Evolutionary conservation across 495 filamentous ascomycete genomes (phyloP).

Genomic region (Cercophora scortea): DNA sequence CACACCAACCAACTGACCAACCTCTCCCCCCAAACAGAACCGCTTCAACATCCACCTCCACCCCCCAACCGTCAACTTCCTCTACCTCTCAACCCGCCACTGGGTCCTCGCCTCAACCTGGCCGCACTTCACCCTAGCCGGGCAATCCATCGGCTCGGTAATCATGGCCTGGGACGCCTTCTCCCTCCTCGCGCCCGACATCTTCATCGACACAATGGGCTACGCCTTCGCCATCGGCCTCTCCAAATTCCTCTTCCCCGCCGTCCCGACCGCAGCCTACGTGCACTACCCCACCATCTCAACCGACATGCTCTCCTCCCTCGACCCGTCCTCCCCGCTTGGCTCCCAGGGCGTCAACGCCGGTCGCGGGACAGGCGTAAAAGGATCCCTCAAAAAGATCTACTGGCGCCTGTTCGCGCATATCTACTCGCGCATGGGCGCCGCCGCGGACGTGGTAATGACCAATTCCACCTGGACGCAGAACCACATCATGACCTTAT

Average conservation of each 20-base stretch:
- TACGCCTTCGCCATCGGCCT: conserved; percentile 86
- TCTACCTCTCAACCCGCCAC: conserved; percentile 81
- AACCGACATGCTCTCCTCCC: conserved; percentile 88
- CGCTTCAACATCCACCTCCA: conserved; percentile 92
- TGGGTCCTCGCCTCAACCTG: conserved; percentile 78
- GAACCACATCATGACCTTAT: conserved; percentile 70
- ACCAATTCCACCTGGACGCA: conserved; percentile 95
- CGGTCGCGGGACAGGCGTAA: conserved; percentile 61
- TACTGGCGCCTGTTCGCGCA: conserved; percentile 86
- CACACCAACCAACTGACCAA: not conserved
- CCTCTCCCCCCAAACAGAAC: conserved; percentile 35
- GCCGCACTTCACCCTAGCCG: conserved; percentile 89
- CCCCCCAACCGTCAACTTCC: conserved; percentile 71
- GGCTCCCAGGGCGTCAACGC: conserved; percentile 76
- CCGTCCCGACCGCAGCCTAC: conserved; percentile 82
- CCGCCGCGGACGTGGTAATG: conserved; percentile 84
- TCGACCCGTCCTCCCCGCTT: conserved; percentile 50
- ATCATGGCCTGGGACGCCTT: conserved; percentile 91
- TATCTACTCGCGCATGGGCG: conserved; percentile 73
- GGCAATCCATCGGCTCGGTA: conserved; percentile 82
- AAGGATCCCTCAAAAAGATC: conserved; percentile 57
- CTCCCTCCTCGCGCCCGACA: conserved; percentile 78
- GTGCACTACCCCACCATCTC: conserved; percentile 98
- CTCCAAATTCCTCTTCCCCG: conserved; percentile 71
- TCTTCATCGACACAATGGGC: conserved; percentile 97